Conservation (phyloP, 176 grass and related monocot genomes). For the Thalia dealbata region DNA sequence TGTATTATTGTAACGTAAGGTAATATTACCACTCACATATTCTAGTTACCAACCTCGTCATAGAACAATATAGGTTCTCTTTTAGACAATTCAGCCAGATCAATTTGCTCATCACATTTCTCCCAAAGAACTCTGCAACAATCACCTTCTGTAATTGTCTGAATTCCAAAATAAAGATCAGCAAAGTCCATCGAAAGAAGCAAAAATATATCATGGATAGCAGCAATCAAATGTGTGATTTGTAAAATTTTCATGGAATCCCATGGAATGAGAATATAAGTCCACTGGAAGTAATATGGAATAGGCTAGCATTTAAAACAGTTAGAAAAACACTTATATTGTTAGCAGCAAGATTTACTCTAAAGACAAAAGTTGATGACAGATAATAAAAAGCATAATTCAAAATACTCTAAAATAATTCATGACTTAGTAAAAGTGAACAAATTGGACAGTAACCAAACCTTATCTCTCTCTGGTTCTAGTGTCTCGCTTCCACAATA, state of each 20-base stretch:
- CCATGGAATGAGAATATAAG: no score
- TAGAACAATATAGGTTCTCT: slow-evolving; percentile 88
- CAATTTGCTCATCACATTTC: slow-evolving; percentile 57
- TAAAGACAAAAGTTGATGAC: not conserved
- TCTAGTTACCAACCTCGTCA: slow-evolving; percentile 51
- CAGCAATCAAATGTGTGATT: no score
- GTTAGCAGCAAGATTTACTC: slow-evolving; percentile 1
- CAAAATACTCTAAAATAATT: not conserved
- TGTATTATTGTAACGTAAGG: no score
- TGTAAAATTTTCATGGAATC: no score
- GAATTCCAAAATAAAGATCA: slow-evolving; percentile 20
- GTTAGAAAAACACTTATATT: not conserved
- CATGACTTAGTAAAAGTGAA: not conserved
- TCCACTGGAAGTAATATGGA: not conserved
- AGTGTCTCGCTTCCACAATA: slow-evolving; percentile 56
- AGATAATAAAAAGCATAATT: not conserved
- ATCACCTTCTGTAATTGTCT: slow-evolving; percentile 45
- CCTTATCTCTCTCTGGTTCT: slow-evolving; percentile 23
- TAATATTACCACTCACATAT: not conserved
- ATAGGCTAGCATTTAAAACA: not conserved
- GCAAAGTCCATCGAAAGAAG: no score
- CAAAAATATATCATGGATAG: no score
- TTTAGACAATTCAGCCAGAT: slow-evolving; percentile 66
- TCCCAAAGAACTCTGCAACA: slow-evolving; percentile 48
- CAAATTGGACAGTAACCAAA: slow-evolving; percentile 8